Percentiles rank a stretch among this genome's conserved stretches.
Conservation (phyloP, 805 yeast species). For the Ascoidea asiatica region DNA sequence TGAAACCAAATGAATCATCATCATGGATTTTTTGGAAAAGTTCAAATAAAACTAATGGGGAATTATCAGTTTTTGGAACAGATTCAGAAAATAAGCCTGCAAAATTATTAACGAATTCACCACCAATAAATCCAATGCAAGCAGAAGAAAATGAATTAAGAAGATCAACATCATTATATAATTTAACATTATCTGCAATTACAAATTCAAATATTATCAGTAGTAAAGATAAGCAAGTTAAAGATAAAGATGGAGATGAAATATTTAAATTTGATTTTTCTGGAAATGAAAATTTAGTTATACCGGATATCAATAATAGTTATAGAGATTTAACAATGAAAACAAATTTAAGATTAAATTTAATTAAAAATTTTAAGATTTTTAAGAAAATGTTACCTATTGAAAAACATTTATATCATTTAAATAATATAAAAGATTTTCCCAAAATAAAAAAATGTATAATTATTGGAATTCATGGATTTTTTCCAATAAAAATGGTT, state of each 20-base stretch:
- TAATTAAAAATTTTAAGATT: no score
- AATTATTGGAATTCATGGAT: constrained; percentile 91
- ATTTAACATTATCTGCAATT: neutral
- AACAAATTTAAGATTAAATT: neutral
- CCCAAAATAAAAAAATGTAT: constrained; percentile 36
- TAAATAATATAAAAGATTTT: neutral
- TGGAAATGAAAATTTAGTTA: neutral
- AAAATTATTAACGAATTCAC: no score
- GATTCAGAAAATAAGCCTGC: neutral
- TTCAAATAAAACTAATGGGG: neutral
- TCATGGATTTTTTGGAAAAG: neutral
- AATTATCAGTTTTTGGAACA: neutral
- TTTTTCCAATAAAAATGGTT: constrained; percentile 78
- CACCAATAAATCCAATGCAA: neutral
- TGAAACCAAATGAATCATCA: neutral
- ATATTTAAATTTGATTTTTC: no score
- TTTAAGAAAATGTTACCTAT: constrained; percentile 3
- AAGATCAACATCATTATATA: no score
- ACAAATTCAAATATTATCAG: no score
- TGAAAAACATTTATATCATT: constrained; percentile 10
- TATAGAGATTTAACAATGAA: neutral
- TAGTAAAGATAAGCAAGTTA: no score
- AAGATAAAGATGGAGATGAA: no score
- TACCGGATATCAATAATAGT: neutral
- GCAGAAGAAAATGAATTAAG: neutral